Evolutionary conservation across 2,329 filamentous ascomycete species (phyloP).

Genomic region (Cercospora sp.): DNA sequence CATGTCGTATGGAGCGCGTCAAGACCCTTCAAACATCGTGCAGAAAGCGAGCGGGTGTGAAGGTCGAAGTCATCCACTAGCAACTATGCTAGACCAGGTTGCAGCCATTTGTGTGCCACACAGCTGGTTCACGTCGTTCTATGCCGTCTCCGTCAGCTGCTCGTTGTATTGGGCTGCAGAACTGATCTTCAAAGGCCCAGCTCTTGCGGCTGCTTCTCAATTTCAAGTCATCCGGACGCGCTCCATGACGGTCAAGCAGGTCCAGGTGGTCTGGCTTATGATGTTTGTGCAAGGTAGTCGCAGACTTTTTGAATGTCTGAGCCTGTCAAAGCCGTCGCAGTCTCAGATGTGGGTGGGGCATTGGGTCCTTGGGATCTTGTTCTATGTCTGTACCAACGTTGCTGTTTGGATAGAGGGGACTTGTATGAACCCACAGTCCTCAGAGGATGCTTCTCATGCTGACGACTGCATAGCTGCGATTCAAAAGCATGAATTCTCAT

Average conservation of each 20-base stretch:
- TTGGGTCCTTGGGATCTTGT: conserved; percentile 75
- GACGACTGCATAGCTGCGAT: conserved; percentile 34
- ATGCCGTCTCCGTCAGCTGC: conserved; percentile 67
- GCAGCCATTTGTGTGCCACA: conserved; percentile 71
- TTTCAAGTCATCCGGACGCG: conserved; percentile 23
- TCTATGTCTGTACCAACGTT: conserved; percentile 72
- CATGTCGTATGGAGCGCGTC: conserved; percentile 60
- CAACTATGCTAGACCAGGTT: conserved; percentile 45
- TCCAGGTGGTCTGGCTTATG: conserved; percentile 67
- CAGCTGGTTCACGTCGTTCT: conserved; percentile 87
- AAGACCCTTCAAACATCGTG: conserved; percentile 22
- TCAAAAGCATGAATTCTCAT: conserved; percentile 38
- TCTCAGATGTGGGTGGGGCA: conserved; percentile 84
- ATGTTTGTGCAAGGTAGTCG: conserved; percentile 74
- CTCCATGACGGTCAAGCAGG: conserved; percentile 62
- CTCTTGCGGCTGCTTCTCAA: conserved; percentile 53
- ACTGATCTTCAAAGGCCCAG: conserved; percentile 55
- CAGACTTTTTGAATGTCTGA: conserved; percentile 72
- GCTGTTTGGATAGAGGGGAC: conserved; percentile 83
- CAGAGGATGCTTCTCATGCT: conserved; percentile 1
- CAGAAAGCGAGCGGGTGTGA: background rate
- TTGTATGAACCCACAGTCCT: conserved; percentile 51
- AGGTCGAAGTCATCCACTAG: background rate
- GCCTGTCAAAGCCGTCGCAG: conserved; percentile 64
- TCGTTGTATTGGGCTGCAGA: conserved; percentile 70